Base-by-base conservation (phyloP, 371 early-diverging fungal genomes). In the Coemansia sp. region DNA sequence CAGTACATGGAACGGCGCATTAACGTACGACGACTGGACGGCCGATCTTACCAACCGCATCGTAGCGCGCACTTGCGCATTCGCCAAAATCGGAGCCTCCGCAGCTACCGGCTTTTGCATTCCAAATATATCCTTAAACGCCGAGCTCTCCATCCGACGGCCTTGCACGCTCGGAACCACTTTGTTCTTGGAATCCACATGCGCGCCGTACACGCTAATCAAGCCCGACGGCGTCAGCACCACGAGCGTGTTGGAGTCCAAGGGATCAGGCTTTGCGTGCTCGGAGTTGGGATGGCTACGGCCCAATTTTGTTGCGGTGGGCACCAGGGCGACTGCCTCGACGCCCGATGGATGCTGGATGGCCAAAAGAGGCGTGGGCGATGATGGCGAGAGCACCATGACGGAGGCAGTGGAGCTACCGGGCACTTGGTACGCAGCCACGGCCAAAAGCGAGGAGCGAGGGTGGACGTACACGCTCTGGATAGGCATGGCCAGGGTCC, bases 1-100 rank as follows among this genome's bases (percentile, higher is more conserved):
- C 60, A 74, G 39, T 3, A 77, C 69, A 16, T 77, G 77, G 47
- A 61, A 56, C 16, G 77, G 77, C 16, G 77, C 77, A 7, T 55
- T 62, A 34, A 64, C 61, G 31, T 76, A 76, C 2, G 77, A 53
- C 3, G 68, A 61, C 40, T 61, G 66, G 3, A 72, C 71, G 2
- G 77, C 72, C 11, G 72, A 55, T 3, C 68, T 34, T 8, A 72
- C 63, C 61, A 76, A 57, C 2, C 77, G 71, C 72, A 76, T 67
- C 22, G 77, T 65, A 13, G 42, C 13, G 2, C 66, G 61, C 52
- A 65, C 75, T 5, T 66, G 59, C 1, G 66, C 11, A 16, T 63
- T 34, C 6, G 71, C 51, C 51, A 50, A n/a, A 4, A 24, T 7
- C 42, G 24, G 26, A 16, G 27, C 47, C 31, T 16, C 18, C 14